Evolutionary conservation across 73 alveolate genomes (phyloP).

Genomic region (Halteria grandinella): DNA sequence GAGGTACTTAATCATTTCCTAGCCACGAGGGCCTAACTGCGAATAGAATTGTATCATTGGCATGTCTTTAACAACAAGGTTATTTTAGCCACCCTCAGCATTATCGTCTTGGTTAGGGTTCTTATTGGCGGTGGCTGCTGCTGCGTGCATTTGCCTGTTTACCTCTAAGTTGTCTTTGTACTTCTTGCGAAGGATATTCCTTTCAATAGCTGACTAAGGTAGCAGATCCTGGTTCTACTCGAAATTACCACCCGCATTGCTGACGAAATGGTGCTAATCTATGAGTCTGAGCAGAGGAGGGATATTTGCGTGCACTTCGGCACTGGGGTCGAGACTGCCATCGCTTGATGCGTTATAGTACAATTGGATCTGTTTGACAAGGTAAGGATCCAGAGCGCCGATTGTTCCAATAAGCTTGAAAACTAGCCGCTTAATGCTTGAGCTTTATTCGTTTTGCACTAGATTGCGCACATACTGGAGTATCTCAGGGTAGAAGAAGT

Average conservation of each 20-base stretch:
- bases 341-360: conserved; percentile 45
- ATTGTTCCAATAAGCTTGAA: conserved; percentile 74
- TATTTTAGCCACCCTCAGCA: neutral
- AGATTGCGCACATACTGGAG: conserved; percentile 46
- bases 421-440: conserved; percentile 57
- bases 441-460: conserved; percentile 64
- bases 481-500: conserved; percentile 71
- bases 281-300: conserved; percentile 38
- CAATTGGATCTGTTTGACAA: conserved; percentile 56
- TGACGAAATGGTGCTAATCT: conserved; percentile 26
- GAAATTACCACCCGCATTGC: neutral
- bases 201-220: conserved; percentile 37
- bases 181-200: conserved; percentile 34
- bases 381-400: conserved; percentile 85
- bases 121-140: neutral
- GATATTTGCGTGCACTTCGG: conserved; percentile 51
- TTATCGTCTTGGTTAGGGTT: neutral
- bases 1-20: conserved; percentile 45
- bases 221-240: conserved; percentile 22
- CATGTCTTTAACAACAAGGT: conserved; percentile 44
- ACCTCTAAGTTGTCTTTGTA: conserved; percentile 2
- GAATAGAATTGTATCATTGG: conserved; percentile 27
- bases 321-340: too few species aligned
- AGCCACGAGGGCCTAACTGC: conserved; percentile 25
- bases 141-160: conserved; percentile 6